Evolutionary conservation across 768 basidiomycete genomes (phyloP).

Genomic region (Gymnopilus dilepis): DNA sequence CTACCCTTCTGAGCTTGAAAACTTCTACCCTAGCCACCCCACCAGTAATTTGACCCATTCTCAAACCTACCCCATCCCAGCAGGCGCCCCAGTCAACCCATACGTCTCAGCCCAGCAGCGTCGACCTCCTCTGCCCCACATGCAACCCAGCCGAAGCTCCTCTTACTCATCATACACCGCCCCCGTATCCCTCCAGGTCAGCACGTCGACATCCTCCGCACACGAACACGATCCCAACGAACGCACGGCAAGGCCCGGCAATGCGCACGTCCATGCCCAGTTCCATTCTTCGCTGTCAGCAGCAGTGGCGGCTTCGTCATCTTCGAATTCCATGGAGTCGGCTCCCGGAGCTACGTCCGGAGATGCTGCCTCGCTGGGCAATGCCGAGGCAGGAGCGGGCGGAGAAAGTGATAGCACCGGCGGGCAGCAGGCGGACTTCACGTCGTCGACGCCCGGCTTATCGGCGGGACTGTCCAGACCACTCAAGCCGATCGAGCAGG

Average conservation of each 20-base stretch:
- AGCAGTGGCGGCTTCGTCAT: not conserved
- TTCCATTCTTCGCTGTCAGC: slow-evolving; percentile 39
- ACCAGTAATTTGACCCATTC: slow-evolving; percentile 24
- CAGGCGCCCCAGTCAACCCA: slow-evolving; percentile 21
- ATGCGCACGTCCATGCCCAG: slow-evolving; percentile 49
- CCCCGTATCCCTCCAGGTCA: slow-evolving; percentile 41
- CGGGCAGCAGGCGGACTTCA: slow-evolving; percentile 20
- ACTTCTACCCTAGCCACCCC: slow-evolving; percentile 22
- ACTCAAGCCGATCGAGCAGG: slow-evolving; percentile 67
- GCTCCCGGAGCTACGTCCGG: slow-evolving; percentile 14
- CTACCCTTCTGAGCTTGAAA: slow-evolving; percentile 31
- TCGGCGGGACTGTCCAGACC: slow-evolving; percentile 56
- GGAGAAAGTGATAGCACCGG: slow-evolving; percentile 13
- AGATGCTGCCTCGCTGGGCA: slow-evolving; percentile 4
- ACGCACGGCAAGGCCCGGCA: slow-evolving; percentile 52
- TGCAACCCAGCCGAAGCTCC: slow-evolving; percentile 24
- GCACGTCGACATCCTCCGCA: slow-evolving; percentile 41
- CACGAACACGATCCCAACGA: slow-evolving; percentile 51
- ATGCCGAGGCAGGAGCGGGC: slow-evolving; percentile 4
- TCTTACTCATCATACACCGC: slow-evolving; percentile 32
- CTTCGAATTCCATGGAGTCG: slow-evolving; percentile 10
- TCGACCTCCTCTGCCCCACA: slow-evolving; percentile 22
- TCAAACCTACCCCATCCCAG: slow-evolving; percentile 34
- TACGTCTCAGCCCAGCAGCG: slow-evolving; percentile 28
- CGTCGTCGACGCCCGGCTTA: slow-evolving; percentile 33